Base-by-base conservation (phyloP, 768 basidiomycete species). In the Suillus weaverae region DNA sequence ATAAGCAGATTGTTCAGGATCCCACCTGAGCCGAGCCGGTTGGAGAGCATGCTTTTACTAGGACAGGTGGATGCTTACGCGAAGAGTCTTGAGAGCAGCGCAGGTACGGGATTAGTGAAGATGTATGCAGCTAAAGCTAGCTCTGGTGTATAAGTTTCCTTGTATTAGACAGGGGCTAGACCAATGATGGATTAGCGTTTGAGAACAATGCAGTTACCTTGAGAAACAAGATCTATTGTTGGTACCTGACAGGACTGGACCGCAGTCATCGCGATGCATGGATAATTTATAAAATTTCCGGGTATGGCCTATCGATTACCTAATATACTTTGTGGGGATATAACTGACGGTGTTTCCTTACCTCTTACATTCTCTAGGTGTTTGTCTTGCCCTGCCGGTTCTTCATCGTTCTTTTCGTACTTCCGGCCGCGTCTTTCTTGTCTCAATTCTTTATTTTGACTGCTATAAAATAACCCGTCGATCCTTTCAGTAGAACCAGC, bases 31-130 rank as follows among this genome's bases (percentile, higher is more conserved):
- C 95, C 95, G 30, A 94, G 87, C 74, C 86, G 95, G 65, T 77
- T 97, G 68, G 95, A 97, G 70, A 90, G 92, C 76, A 81, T 94
- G 86, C 75, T 96, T 74, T 70, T 95, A 64, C 80, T 95, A 46
- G 95, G 94, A 14, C 92, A 94, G 80, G 86, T 96, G 67, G 95
- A 97, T 76, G 91, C 86, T 9, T 88, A 92, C 69, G 91, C 89
- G 41, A 91, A 89, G 82, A 90, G 84, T 63, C 79, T 97, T 67
- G 91, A 85, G 61, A 84, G 84, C 65, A 84, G 80, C 41, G 86
- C 88, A 35, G 83, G 84, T 54, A 73, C 81, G 20, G 84, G 81
- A 30, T 76, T 97, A 65, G 89, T 92, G n/a, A 93, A 93, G 79
- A 94, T 93, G 90, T 96, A 92, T 72, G 88, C 84, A 0, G 85